These are phyloP conservation scores for Diutina neorugosa DNA, from an alignment of 1,139 yeast genomes.

Conservation along the genomic window DNA sequence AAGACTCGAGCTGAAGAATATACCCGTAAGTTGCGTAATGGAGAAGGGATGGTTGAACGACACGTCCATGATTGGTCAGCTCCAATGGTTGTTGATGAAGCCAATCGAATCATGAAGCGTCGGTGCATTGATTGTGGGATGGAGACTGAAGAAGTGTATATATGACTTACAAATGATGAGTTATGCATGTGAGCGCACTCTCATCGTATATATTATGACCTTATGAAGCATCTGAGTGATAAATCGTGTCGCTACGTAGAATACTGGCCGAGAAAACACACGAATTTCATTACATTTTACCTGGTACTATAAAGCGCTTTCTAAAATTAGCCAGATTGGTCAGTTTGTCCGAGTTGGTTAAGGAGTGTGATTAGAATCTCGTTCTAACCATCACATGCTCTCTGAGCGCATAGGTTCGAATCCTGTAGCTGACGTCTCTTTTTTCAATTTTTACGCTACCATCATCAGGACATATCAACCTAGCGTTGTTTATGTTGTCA, in stretches of 20 bases:
- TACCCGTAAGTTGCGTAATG: conserved; percentile 56
- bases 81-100: conserved; percentile 29
- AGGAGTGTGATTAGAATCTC: background rate
- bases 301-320: background rate
- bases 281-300: background rate
- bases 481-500: background rate
- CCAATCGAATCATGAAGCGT: conserved; percentile 31
- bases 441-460: background rate
- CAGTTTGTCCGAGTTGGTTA: background rate
- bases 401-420: background rate
- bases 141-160: conserved; percentile 56
- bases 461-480: background rate
- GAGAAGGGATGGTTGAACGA: conserved; percentile 32
- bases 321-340: background rate
- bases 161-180: background rate
- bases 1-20: conserved; percentile 88
- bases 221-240: no score
- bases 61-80: conserved; percentile 79
- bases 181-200: no score
- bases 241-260: no score
- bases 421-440: background rate
- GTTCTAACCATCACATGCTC: background rate
- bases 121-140: conserved; percentile 78
- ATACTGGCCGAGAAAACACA: no score
- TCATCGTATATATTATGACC: no score